Evolutionary conservation across 768 basidiomycete genomes (phyloP).

Genomic region (Crepidotus variabilis): DNA sequence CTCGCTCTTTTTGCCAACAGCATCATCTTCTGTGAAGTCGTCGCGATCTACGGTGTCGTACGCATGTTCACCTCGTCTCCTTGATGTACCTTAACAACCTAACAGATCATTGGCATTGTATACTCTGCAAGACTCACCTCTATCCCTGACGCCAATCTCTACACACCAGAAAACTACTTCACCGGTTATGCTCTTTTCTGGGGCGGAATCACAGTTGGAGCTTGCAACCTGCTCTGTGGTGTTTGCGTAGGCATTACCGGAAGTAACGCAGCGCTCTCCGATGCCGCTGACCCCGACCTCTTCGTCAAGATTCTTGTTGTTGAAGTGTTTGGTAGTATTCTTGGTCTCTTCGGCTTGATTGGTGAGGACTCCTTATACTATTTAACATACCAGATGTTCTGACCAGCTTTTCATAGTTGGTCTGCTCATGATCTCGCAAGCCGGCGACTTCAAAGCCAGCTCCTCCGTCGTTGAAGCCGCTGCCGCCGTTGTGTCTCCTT

Average conservation of each 20-base stretch:
- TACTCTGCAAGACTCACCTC: constrained; percentile 78
- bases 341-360: constrained; percentile 91
- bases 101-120: constrained; percentile 91
- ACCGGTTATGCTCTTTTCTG: constrained; percentile 96
- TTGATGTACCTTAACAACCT: constrained; percentile 1
- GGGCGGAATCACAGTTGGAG: constrained; percentile 92
- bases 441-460: constrained; percentile 51
- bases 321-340: constrained; percentile 88
- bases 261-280: constrained; percentile 90
- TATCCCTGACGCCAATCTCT: constrained; percentile 64
- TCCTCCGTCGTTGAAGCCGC: constrained; percentile 27
- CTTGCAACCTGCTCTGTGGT: constrained; percentile 94
- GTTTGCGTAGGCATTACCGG: constrained; percentile 93
- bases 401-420: constrained; percentile 51
- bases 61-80: constrained; percentile 23
- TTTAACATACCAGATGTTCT: constrained; percentile 1
- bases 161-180: constrained; percentile 87
- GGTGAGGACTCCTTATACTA: constrained; percentile 44
- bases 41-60: constrained; percentile 97
- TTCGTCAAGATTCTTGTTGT: constrained; percentile 98
- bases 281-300: constrained; percentile 90
- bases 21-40: constrained; percentile 99
- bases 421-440: constrained; percentile 69
- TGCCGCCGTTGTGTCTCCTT: constrained; percentile 33
- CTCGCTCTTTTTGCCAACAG: constrained; percentile 34